Evolutionary conservation across 2,329 filamentous ascomycete genomes (phyloP), one percentile per base, ranked within the genome.

Genomic region (Alternaria sp.): DNA sequence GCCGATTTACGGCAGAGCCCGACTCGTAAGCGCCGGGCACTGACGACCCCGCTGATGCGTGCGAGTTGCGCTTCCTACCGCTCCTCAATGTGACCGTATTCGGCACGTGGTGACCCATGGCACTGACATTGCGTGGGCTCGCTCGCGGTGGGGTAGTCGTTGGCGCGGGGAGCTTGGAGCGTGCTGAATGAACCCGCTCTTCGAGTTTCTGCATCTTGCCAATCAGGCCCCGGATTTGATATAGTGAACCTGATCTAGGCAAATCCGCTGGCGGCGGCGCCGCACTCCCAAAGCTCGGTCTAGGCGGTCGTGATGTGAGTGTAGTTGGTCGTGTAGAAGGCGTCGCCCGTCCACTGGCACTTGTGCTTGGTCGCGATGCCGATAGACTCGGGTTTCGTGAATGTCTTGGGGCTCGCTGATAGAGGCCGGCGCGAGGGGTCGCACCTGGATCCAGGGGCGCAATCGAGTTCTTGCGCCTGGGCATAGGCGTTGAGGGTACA

Each of bases 141-240:
- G 87, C 86, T 49, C 90, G 89, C 18, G 94, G 93, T 5, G 94
- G 93, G 0, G 91, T 95, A 56, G 84, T 85, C 8, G 88, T 85
- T 3, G 94, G 92, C 2, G 91, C 92, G 3, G 95, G 95, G 20
- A 99, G 86, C 80, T 95, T 97, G 40, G 94, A 97, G 69, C 93
- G 89, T 18, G 91, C 95, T 25, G 90, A 93, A 63, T 98, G 93
- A 10, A 99, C 94, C 45, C 95, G 88, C 65, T 95, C 92, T 78
- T 98, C 95, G 63, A 99, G 89, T 68, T 93, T 92, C 80, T 97
- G 93, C 93, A 98, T 97, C 81, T 98, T 95, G 28, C 93, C 94
- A 60, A 96, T 97, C 66, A 99, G 89, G 30, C 90, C 91, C 66
- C 94, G 92, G 73, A 99, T 97, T 77, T 99, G 95, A 67, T 92